Conservation (phyloP, 78 protist genomes). For the Dictyostelium intermedium region DNA sequence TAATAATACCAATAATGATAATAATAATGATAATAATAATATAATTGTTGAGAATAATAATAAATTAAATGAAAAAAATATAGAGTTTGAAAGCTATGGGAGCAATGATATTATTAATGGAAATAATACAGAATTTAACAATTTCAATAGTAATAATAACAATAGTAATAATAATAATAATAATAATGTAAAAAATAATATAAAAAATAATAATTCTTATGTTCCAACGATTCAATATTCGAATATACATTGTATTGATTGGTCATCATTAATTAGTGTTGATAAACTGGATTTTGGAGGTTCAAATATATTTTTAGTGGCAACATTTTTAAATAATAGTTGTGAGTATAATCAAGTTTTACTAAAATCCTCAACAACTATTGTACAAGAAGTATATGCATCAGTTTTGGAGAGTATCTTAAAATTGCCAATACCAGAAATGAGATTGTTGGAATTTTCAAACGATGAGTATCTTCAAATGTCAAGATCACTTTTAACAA, state of each 20-base stretch:
- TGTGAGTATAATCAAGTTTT: background rate
- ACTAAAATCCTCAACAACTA: slow-evolving; percentile 8
- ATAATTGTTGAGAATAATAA: background rate
- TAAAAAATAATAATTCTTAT: background rate
- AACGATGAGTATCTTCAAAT: background rate
- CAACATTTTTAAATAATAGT: background rate
- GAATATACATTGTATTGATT: slow-evolving; percentile 14
- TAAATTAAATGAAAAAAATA: no score
- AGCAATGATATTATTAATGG: background rate
- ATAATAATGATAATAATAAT: background rate
- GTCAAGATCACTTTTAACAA: background rate
- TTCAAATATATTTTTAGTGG: background rate
- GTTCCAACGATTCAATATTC: background rate
- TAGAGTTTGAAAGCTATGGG: no score
- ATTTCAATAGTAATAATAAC: background rate
- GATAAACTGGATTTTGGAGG: background rate
- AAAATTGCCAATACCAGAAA: slow-evolving; percentile 22
- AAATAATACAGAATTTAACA: background rate
- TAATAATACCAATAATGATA: background rate
- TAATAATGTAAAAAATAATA: background rate
- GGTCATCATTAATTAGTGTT: background rate
- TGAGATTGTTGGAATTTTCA: slow-evolving; percentile 34
- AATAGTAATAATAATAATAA: background rate
- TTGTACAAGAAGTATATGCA: slow-evolving; percentile 41
- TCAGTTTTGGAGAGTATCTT: slow-evolving; percentile 15